Evolutionary conservation across 164 flowering plant species (phyloP), one percentile per base, ranked within the genome.

Genomic region (Magnolia sinica): DNA sequence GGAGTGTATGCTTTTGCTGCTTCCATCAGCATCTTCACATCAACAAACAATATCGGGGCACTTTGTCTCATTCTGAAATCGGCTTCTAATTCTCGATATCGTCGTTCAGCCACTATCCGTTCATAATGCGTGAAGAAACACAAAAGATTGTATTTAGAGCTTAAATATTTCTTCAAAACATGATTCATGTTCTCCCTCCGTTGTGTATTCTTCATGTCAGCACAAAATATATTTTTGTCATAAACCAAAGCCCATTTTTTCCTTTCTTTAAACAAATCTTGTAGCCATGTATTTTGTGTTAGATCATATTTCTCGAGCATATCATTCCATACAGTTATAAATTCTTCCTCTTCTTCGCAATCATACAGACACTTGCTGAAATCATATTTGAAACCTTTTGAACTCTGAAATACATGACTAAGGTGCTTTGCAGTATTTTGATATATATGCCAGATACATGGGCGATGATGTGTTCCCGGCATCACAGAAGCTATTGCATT

Each of bases 241-340:
- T 72, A 72, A 1, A n/a, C 74, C n/a, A 72, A 20, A 24, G 74
- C 31, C 74, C 74, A 72, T 72, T 55, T 72, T 59, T 20, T 29
- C 52, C 65, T 72, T 16, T 55, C 49, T 13, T 23, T 14, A 72
- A 23, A 55, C 3, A 55, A 9, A 27, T 72, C n/a, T 5, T 24
- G 5, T 7, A 55, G 11, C 64, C 74, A 58, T 11, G 37, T 10
- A 59, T 72, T 72, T 58, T 72, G n/a, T 20, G 2, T 10, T 14
- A 72, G 74, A 22, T 29, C 23, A 49, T 72, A 72, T 16, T 72
- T 72, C 3, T 55, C 49, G 22, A 72, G 45, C 74, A 72, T 72
- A 55, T 59, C 27, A 18, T 72, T 13, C 74, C 74, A 72, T 72
- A 66, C 74, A 22, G 14, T 14, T 3, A 72, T 2, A n/a, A 72